Base-by-base conservation (phyloP, 2,329 filamentous ascomycete genomes). In the Cladobotryum protrusum region DNA sequence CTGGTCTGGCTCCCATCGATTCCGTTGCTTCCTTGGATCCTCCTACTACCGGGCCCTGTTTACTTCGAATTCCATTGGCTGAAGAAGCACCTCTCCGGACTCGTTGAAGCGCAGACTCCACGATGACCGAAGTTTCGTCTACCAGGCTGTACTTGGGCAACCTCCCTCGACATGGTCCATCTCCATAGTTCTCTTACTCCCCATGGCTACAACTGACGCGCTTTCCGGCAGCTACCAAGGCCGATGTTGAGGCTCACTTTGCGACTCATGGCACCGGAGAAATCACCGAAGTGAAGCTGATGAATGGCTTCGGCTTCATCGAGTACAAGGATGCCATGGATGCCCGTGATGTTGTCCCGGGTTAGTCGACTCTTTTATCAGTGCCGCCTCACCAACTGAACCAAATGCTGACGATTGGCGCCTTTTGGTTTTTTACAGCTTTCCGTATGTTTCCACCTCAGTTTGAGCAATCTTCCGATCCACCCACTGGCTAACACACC, bases 291-390 rank as follows among this genome's bases (percentile, higher is more conserved):
- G 92, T 99, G 76, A 99, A 99, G 78, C 83, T 99, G 57, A 99
- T 99, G 93, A 97, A 96, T 69, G 93, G 93, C 65, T 99, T 99
- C 68, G 93, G 93, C 69, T 99, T 99, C 77, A 96, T 99, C 68
- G 93, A 99, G 72, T 99, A 97, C 73, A 95, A 96, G 72, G 93
- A 97, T 75, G 84, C 90, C 52, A 89, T 96, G 87, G 93, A 99
- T 75, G 93, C 93, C 60, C 87, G 92, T 67, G 93, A 99, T 74
- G 91, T 99, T 57, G 93, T 99, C 65, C 93, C 93, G 72, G 92
- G 93, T 96, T 82, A 76, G 85, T 67, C 47, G 35, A 19, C 45
- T 34, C 43, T 43, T 4, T 14, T 32, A 19, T 29, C 20, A 47
- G 35, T 33, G 18, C 17, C 37, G 15, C 24, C 17, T 36, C 17